Percentiles rank a stretch among this genome's conserved stretches.
phyloP scores from a whole-genome alignment of 768 basidiomycete species.

The Auriscalpium microsporum region DNA sequence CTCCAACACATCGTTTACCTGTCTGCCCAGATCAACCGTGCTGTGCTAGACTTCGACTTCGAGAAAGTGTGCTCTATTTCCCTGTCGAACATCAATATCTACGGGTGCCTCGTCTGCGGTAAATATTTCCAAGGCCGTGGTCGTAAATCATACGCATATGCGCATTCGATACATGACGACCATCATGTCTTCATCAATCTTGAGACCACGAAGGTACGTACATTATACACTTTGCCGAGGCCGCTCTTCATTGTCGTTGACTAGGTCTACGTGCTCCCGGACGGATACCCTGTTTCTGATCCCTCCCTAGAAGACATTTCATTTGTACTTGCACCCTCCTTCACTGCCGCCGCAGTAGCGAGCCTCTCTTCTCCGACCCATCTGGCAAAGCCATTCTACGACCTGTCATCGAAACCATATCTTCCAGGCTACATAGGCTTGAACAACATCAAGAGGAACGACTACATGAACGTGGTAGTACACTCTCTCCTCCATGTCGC shows the following conservation, averaged over 20 bases:
- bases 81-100: slow-evolving; percentile 92
- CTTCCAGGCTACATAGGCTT: slow-evolving; percentile 90
- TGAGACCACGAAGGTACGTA: slow-evolving; percentile 77
- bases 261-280: slow-evolving; percentile 94
- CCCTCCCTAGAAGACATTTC: slow-evolving; percentile 95
- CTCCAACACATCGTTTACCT: slow-evolving; percentile 4
- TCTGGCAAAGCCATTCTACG: slow-evolving; percentile 72
- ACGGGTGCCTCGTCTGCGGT: slow-evolving; percentile 95
- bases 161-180: slow-evolving; percentile 95
- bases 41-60: slow-evolving; percentile 93
- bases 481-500: slow-evolving; percentile 88
- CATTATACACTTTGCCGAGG: slow-evolving; percentile 2
- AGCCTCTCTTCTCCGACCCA: slow-evolving; percentile 50
- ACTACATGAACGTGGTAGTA: slow-evolving; percentile 96
- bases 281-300: slow-evolving; percentile 94
- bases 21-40: slow-evolving; percentile 70
- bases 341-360: slow-evolving; percentile 51
- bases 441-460: slow-evolving; percentile 96
- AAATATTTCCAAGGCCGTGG: slow-evolving; percentile 99
- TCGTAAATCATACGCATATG: slow-evolving; percentile 87
- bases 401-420: slow-evolving; percentile 75
- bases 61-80: slow-evolving; percentile 98
- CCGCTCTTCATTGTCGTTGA: neutral
- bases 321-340: slow-evolving; percentile 82
- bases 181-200: slow-evolving; percentile 98